phyloP scores from a whole-genome alignment of 2,329 filamentous ascomycete species.

The Exophiala spinifera region DNA sequence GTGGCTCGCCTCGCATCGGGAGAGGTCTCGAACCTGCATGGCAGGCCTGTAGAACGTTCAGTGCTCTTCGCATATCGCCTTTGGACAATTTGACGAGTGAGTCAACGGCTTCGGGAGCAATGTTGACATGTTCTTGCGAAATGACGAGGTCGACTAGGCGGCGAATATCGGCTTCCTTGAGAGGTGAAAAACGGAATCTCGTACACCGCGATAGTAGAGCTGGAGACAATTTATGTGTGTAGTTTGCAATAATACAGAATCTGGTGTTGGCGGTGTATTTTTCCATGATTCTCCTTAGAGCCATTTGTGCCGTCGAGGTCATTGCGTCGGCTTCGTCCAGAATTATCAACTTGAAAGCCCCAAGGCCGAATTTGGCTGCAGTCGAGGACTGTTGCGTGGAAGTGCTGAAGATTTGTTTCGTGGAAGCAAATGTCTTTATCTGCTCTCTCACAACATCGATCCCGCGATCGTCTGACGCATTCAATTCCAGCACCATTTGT shows the following conservation, averaged over 20 bases:
- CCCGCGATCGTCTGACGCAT: slow-evolving; percentile 93
- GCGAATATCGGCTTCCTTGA: slow-evolving; percentile 85
- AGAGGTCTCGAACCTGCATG: slow-evolving; percentile 78
- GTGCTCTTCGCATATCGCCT: slow-evolving; percentile 89
- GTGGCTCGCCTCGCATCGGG: slow-evolving; percentile 39
- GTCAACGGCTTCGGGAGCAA: slow-evolving; percentile 74
- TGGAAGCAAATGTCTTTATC: slow-evolving; percentile 92
- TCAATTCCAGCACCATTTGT: slow-evolving; percentile 97
- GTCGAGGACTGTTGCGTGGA: slow-evolving; percentile 46
- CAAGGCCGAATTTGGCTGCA: slow-evolving; percentile 51
- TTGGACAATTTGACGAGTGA: slow-evolving; percentile 83
- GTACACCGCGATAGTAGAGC: slow-evolving; percentile 91
- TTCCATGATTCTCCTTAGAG: slow-evolving; percentile 93
- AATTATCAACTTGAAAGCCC: slow-evolving; percentile 90
- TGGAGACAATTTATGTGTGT: slow-evolving; percentile 94
- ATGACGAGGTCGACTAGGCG: slow-evolving; percentile 85
- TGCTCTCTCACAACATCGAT: slow-evolving; percentile 98
- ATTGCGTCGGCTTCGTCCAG: slow-evolving; percentile 99
- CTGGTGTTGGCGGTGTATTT: slow-evolving; percentile 97
- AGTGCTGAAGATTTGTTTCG: slow-evolving; percentile 91
- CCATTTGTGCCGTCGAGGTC: slow-evolving; percentile 99
- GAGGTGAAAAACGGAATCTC: slow-evolving; percentile 87
- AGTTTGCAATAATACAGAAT: slow-evolving; percentile 98
- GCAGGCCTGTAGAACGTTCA: slow-evolving; percentile 95
- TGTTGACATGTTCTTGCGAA: slow-evolving; percentile 79